Percentiles rank a stretch among this genome's conserved stretches.
phyloP scores from a whole-genome alignment of 179 eudicot species.

The Monotropa hypopitys region DNA sequence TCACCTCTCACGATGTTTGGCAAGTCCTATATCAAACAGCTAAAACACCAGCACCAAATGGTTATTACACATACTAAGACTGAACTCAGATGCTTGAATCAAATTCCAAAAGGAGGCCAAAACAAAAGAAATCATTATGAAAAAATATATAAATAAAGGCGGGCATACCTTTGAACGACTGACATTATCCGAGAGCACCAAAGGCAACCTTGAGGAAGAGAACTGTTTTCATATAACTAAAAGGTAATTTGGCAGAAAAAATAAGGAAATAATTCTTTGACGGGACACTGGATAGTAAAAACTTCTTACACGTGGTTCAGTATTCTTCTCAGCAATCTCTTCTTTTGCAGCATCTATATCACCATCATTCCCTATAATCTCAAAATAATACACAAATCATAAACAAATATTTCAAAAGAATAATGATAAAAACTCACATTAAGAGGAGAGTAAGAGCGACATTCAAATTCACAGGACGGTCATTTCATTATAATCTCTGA shows the following conservation, averaged over 20 bases:
- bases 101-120: neutral
- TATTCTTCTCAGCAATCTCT: constrained; percentile 39
- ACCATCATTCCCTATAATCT: constrained; percentile 24
- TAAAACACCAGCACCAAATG: neutral
- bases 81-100: constrained; percentile 2
- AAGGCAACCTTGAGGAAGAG: constrained; percentile 56
- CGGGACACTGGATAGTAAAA: constrained; percentile 14
- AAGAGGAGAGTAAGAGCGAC: neutral
- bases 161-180: constrained; percentile 56
- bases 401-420: neutral
- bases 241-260: constrained; percentile 12
- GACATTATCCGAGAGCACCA: constrained; percentile 77
- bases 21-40: neutral
- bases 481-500: neutral
- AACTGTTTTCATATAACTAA: constrained; percentile 34
- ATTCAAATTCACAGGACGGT: neutral
- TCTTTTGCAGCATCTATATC: constrained; percentile 35
- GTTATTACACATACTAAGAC: neutral
- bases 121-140: neutral
- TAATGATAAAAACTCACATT: neutral
- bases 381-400: neutral
- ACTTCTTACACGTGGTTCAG: constrained; percentile 47
- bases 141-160: neutral
- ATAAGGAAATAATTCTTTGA: constrained; percentile 6
- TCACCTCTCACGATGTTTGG: neutral